phyloP scores from a whole-genome alignment of 2,329 filamentous ascomycete species.

The Paecilomyces sp. region DNA sequence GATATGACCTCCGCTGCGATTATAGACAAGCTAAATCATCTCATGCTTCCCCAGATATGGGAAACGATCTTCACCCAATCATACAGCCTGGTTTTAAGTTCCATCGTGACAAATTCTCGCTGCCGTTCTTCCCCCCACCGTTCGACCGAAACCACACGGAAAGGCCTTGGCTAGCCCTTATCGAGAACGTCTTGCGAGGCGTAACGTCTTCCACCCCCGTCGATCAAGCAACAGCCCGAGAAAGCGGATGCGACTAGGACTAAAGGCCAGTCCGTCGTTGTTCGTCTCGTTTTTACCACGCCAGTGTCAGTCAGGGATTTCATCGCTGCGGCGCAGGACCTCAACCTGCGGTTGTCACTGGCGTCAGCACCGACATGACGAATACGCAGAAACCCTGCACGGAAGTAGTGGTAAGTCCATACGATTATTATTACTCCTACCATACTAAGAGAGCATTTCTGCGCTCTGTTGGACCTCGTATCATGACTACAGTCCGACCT shows the following conservation, averaged over 20 bases:
- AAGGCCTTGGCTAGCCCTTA: background rate
- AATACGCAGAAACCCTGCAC: background rate
- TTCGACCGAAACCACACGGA: background rate
- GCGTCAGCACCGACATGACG: background rate
- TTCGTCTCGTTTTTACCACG: background rate
- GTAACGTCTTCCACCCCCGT: background rate
- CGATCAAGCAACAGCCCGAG: background rate
- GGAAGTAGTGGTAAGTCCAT: background rate
- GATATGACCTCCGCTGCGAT: background rate
- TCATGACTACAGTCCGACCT: background rate
- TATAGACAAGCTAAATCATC: background rate
- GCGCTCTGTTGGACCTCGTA: background rate
- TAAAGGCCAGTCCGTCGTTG: background rate
- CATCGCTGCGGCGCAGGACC: background rate
- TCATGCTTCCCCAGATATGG: background rate
- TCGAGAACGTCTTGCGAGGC: background rate
- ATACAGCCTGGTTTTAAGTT: background rate
- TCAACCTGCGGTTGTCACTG: background rate
- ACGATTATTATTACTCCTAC: background rate
- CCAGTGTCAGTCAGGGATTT: background rate
- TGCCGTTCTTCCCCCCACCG: background rate
- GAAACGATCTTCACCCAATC: background rate
- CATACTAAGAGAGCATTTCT: background rate
- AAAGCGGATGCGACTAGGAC: background rate
- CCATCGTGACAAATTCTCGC: background rate